Evolutionary conservation across 139 green algal genomes (phyloP).

Genomic region (Ettlia oleoabundans): DNA sequence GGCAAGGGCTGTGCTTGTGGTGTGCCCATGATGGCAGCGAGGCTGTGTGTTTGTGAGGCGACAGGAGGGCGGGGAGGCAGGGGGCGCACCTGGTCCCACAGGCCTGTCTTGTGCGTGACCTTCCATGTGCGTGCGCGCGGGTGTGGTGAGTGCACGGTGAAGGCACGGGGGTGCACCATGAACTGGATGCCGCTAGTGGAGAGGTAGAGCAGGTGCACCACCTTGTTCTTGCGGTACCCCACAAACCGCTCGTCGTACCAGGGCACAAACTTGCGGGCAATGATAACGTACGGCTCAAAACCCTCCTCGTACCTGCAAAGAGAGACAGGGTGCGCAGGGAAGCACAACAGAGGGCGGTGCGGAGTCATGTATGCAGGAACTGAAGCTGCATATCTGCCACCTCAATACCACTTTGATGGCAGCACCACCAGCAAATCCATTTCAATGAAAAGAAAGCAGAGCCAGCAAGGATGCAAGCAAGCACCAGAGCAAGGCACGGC

Average conservation of each 20-base stretch:
- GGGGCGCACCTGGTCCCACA: conserved; percentile 47
- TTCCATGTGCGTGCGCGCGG: conserved; percentile 53
- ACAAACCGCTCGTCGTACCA: conserved; percentile 58
- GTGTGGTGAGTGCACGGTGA: conserved; percentile 62
- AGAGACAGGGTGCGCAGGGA: not conserved
- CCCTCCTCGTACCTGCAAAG: conserved; percentile 50
- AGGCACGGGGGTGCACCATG: conserved; percentile 59
- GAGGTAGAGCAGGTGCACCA: conserved; percentile 57
- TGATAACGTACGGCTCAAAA: conserved; percentile 54
- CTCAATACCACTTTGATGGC: no score
- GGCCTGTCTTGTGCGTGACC: conserved; percentile 51
- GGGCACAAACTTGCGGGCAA: conserved; percentile 44
- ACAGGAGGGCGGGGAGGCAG: no score
- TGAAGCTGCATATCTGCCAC: no score
- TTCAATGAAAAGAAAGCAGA: no score
- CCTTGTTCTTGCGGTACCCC: conserved; percentile 61
- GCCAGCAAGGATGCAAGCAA: not conserved
- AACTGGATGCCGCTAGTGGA: conserved; percentile 48
- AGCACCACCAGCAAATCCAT: no score
- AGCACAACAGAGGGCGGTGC: no score
- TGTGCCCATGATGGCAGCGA: no score
- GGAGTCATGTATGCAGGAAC: no score
- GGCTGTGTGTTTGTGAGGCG: no score
- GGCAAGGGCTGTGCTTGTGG: no score
- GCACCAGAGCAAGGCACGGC: not conserved